A percentile compares a stretch with the other conserved stretches of the same genome.
These are phyloP conservation scores for Euphorbia lathyris DNA, from an alignment of 345 rosid species.

Conservation along the genomic window DNA sequence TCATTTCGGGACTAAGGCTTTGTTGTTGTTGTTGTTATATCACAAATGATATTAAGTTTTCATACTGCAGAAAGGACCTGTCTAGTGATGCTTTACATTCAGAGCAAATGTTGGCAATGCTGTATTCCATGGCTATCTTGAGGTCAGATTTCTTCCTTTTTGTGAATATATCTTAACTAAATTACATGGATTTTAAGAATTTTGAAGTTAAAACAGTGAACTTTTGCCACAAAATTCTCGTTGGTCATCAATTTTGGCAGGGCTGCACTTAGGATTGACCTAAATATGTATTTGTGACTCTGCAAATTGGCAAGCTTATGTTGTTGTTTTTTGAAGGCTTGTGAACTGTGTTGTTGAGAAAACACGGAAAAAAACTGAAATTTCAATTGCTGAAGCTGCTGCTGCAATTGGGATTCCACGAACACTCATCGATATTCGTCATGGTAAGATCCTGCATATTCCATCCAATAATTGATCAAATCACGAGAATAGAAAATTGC, in stretches of 20 bases:
- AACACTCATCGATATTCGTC: constrained; percentile 81
- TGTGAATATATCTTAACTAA: background rate
- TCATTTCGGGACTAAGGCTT: too few relatives aligned
- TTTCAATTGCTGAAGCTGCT: constrained; percentile 92
- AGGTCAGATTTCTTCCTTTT: constrained; percentile 44
- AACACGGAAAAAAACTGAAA: constrained; percentile 55
- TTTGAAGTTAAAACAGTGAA: background rate
- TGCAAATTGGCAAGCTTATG: too few relatives aligned
- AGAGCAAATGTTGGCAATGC: constrained; percentile 73
- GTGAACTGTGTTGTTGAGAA: constrained; percentile 90
- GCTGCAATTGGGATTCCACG: constrained; percentile 77
- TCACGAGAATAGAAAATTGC: background rate
- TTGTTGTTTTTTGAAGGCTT: constrained; percentile 47
- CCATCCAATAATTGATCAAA: background rate
- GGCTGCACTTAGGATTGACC: background rate
- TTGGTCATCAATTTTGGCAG: background rate
- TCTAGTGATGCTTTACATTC: constrained; percentile 46
- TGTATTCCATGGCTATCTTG: constrained; percentile 78
- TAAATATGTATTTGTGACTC: background rate
- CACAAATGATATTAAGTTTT: background rate
- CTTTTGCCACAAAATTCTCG: background rate
- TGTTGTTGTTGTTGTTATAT: too few relatives aligned
- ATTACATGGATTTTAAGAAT: background rate
- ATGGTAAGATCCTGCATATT: constrained; percentile 48
- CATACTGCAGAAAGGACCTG: constrained; percentile 41